Evolutionary conservation across 495 filamentous ascomycete genomes (phyloP).

Genomic region (Penicillium ochrochloron): DNA sequence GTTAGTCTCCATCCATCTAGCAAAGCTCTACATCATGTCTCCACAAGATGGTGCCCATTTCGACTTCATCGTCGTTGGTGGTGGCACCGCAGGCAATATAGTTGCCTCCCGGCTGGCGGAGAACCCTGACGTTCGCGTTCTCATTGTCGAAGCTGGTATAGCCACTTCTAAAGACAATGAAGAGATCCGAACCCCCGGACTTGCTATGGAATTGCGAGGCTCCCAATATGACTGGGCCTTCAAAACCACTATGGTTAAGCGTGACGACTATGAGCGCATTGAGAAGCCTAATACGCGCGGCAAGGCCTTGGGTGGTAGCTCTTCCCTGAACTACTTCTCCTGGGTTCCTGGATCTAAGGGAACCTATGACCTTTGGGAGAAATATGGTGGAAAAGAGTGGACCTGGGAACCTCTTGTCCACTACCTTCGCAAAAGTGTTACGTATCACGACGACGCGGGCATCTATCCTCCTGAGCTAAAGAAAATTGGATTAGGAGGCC

Average conservation of each 20-base stretch:
- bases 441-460: conserved; percentile 51
- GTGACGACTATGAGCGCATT: conserved; percentile 57
- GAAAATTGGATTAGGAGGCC: conserved; percentile 49
- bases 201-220: background rate
- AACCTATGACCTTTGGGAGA: conserved; percentile 58
- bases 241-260: conserved; percentile 59
- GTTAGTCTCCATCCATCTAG: too few species aligned
- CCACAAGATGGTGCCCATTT: background rate
- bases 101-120: conserved; percentile 55
- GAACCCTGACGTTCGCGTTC: conserved; percentile 42
- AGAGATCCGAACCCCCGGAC: background rate
- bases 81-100: conserved; percentile 53
- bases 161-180: background rate
- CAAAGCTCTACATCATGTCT: background rate
- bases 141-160: conserved; percentile 59
- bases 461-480: conserved; percentile 34
- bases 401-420: conserved; percentile 45
- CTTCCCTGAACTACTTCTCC: conserved; percentile 52
- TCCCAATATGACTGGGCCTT: conserved; percentile 56
- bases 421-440: conserved; percentile 20
- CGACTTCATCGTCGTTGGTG: conserved; percentile 35
- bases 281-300: conserved; percentile 61
- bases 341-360: conserved; percentile 51
- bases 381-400: conserved; percentile 56
- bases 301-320: conserved; percentile 51